These are phyloP conservation scores for Forsythia viridissima DNA, from an alignment of 257 asterid species.

Conservation along the genomic window DNA sequence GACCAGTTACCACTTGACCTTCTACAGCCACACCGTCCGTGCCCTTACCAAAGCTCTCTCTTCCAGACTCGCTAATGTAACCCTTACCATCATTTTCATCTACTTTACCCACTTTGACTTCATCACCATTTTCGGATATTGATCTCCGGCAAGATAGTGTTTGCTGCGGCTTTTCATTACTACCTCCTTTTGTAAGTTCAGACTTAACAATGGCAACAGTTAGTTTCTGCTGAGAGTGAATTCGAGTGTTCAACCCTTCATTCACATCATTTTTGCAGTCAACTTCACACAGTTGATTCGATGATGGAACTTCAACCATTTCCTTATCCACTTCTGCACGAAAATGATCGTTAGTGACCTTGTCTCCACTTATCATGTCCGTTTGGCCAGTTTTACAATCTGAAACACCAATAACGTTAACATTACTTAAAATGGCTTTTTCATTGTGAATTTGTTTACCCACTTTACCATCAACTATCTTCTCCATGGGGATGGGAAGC, in stretches of 20 bases:
- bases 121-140: constrained; percentile 26
- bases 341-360: constrained; percentile 16
- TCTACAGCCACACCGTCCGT: constrained; percentile 25
- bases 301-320: constrained; percentile 28
- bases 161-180: constrained; percentile 24
- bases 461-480: constrained; percentile 30
- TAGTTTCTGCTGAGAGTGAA: constrained; percentile 21
- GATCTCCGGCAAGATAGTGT: constrained; percentile 20
- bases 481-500: constrained; percentile 27
- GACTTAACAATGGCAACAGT: constrained; percentile 19
- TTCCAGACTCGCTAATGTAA: constrained; percentile 24
- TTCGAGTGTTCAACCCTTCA: constrained; percentile 27
- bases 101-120: constrained; percentile 29
- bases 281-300: constrained; percentile 21
- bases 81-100: constrained; percentile 25
- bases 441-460: constrained; percentile 32
- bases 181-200: constrained; percentile 30
- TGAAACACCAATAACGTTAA: constrained; percentile 17
- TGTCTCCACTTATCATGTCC: constrained; percentile 25
- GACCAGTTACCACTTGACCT: constrained; percentile 23
- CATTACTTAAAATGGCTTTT: constrained; percentile 22
- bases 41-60: constrained; percentile 21
- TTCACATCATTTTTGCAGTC: constrained; percentile 24
- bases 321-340: constrained; percentile 26
- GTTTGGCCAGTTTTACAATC: constrained; percentile 30